These are phyloP conservation scores for Saccharomycopsis babjevae DNA, from an alignment of 805 yeast genomes.

Conservation along the genomic window DNA sequence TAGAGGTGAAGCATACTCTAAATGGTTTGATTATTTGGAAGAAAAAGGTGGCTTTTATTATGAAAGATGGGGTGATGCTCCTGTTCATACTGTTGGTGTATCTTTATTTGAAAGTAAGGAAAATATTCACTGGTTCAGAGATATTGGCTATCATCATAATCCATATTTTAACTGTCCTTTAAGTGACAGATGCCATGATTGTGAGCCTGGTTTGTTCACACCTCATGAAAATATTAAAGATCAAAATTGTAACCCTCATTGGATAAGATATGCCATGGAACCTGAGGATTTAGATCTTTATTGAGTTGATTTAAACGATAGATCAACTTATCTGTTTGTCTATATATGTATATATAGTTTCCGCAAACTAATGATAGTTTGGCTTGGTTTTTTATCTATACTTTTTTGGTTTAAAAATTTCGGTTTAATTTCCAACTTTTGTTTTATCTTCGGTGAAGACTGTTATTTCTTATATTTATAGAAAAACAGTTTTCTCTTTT, in stretches of 20 bases:
- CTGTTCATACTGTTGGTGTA: constrained; percentile 72
- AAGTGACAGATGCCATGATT: constrained; percentile 39
- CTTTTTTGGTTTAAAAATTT: neutral
- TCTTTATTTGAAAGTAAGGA: constrained; percentile 59
- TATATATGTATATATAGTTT: neutral
- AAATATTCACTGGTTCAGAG: constrained; percentile 78
- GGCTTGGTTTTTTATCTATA: neutral
- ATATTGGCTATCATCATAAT: constrained; percentile 65
- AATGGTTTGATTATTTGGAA: constrained; percentile 57
- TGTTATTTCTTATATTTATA: no score
- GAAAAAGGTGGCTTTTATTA: constrained; percentile 72
- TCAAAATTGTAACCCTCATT: constrained; percentile 67
- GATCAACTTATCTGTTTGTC: neutral
- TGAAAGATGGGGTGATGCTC: constrained; percentile 93
- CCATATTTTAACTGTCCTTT: constrained; percentile 76
- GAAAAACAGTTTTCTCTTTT: no score
- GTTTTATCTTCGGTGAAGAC: no score
- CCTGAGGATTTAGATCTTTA: constrained; percentile 20
- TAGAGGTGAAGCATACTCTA: constrained; percentile 54
- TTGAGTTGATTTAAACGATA: neutral
- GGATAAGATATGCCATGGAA: constrained; percentile 44
- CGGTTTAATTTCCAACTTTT: neutral
- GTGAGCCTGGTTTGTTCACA: constrained; percentile 48
- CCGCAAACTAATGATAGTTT: neutral
- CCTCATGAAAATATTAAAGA: constrained; percentile 39